Evolutionary conservation across 345 rosid genomes (phyloP).

Genomic region (Durio zibethinus): DNA sequence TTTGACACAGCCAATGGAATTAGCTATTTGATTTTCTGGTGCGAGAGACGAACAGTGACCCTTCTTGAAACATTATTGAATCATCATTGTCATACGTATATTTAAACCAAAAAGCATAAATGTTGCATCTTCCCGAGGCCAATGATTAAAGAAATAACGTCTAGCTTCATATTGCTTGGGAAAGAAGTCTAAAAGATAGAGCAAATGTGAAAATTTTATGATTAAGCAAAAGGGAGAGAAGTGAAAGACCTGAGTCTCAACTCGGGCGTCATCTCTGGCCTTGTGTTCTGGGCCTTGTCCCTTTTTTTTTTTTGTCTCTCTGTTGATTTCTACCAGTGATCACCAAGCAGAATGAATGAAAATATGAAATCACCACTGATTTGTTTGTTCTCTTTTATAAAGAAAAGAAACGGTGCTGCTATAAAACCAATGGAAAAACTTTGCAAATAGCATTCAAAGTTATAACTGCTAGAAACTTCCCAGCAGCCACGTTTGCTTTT

Average conservation of each 20-base stretch:
- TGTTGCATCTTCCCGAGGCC: too few relatives aligned
- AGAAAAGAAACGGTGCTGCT: neutral
- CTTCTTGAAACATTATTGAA: neutral
- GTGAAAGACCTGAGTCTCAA: conserved; percentile 37
- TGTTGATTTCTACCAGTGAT: neutral
- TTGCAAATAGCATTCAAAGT: neutral
- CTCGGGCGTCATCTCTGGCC: conserved; percentile 31
- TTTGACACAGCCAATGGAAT: neutral
- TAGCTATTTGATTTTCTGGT: neutral
- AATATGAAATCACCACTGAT: neutral
- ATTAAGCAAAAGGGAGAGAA: neutral
- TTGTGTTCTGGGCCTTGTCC: conserved; percentile 42
- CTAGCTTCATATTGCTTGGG: too few relatives aligned
- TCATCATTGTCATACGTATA: too few relatives aligned
- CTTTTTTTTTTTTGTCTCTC: conserved; percentile 22
- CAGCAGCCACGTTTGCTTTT: neutral
- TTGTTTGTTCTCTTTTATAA: neutral
- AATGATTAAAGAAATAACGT: neutral
- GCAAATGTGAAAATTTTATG: neutral
- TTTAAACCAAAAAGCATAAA: too few relatives aligned
- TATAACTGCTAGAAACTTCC: neutral
- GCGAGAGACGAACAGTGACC: too few relatives aligned
- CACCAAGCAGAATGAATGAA: neutral
- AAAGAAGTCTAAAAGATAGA: too few relatives aligned
- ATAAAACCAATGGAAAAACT: neutral